These are phyloP conservation scores for Shiraia bambusicola DNA, from an alignment of 2,329 filamentous ascomycete species.

Conservation along the genomic window DNA sequence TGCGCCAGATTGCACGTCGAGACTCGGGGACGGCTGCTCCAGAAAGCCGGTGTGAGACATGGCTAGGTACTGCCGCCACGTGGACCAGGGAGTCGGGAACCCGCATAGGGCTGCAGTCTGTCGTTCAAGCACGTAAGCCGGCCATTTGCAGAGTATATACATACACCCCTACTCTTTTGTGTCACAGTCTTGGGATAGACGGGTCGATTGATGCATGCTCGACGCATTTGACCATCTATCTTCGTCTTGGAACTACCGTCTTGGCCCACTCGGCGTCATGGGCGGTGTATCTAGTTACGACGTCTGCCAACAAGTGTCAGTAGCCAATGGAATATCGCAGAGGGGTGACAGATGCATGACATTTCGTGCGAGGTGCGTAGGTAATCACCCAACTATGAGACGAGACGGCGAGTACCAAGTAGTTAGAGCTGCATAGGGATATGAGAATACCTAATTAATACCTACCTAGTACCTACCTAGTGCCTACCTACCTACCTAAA, in stretches of 20 bases:
- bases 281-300: constrained; percentile 7
- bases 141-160: constrained; percentile 5
- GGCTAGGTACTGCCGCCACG: constrained; percentile 28
- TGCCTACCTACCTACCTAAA: no score
- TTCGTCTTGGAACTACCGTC: neutral
- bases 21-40: constrained; percentile 3
- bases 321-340: neutral
- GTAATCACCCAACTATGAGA: no score
- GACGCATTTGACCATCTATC: neutral
- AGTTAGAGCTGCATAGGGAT: neutral
- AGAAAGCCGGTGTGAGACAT: constrained; percentile 28
- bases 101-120: constrained; percentile 40
- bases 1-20: constrained; percentile 4
- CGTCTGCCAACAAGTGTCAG: constrained; percentile 1
- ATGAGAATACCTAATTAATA: no score
- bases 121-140: constrained; percentile 25
- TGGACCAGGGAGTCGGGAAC: constrained; percentile 30
- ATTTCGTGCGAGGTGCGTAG: neutral
- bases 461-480: no score
- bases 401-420: constrained; percentile 1
- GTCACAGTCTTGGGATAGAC: neutral
- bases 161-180: neutral
- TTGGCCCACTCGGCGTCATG: neutral
- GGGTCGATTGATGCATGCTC: neutral
- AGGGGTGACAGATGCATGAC: no score